Evolutionary conservation across 495 filamentous ascomycete species (phyloP), one percentile per base, ranked within the genome.

Genomic region (Aspergillus sparsus): DNA sequence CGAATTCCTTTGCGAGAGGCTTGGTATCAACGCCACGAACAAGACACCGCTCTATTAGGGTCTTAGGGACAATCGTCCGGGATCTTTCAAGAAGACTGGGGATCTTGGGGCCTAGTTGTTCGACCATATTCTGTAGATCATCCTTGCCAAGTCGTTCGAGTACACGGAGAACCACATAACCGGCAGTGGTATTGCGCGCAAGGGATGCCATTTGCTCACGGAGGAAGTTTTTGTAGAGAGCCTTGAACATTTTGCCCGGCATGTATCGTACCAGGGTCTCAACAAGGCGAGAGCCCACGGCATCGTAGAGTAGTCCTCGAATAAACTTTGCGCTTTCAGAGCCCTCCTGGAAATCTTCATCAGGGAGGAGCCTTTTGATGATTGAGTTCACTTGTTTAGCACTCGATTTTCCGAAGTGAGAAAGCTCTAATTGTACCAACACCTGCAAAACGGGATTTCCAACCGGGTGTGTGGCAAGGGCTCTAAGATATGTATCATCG

Each of bases 371-470:
- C 60, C 80, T 78, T 33, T 77, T 80, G 10, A 87, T 78, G 36
- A 89, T 80, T 1, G 86, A 88, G 10, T 73, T 74, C 7, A 77
- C 53, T 61, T 90, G 83, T 61, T 86, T 84, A 18, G 79, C 80
- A 35, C 80, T 82, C 32, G 86, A 82, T 54, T 87, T 87, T 36
- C 83, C 82, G 21, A 85, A 87, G 49, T 88, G 80, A 0, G 83
- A 79, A 35, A 97, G 79, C 66, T 98, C 94, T 32, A 98, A 75
- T 62, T 91, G 89, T 0, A 98, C 72, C 36, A 98, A 71, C 1
- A 98, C 80, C 66, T 97, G 95, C 4, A 98, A 79, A 2, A 90
- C 87, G 0, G 94, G 94, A 63, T 96, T 96, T 21, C 89, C 94
- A 8, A 91, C 89, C 1, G 88, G 90, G 68, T 98, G 93, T 7